phyloP scores from a whole-genome alignment of 805 yeast genomes.

The Scheffersomyces spartinae region DNA sequence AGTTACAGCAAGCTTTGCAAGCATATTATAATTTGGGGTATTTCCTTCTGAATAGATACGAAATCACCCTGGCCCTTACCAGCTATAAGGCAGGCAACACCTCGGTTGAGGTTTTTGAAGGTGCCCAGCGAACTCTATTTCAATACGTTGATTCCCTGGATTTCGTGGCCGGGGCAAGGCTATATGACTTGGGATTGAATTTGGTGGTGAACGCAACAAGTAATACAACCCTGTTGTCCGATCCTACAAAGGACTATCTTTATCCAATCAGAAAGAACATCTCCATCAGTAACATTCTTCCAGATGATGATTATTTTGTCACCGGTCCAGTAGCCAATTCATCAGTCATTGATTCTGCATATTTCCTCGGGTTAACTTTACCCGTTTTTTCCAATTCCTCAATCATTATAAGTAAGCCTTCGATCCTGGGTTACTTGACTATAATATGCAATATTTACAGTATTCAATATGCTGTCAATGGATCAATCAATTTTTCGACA shows the following conservation, averaged over 20 bases:
- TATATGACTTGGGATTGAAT: conserved; percentile 51
- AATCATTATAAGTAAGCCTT: conserved; percentile 44
- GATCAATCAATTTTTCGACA: conserved; percentile 7
- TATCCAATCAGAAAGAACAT: conserved; percentile 41
- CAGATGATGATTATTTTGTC: conserved; percentile 35
- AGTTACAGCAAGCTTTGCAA: conserved; percentile 56
- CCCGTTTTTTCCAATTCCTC: conserved; percentile 71
- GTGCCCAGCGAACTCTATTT: conserved; percentile 33
- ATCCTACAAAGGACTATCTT: conserved; percentile 20
- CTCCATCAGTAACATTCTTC: conserved; percentile 31
- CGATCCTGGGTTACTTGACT: conserved; percentile 61
- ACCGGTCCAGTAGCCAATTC: conserved; percentile 54
- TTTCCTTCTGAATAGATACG: conserved; percentile 50
- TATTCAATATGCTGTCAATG: conserved; percentile 18
- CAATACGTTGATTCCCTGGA: conserved; percentile 57
- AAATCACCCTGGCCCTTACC: conserved; percentile 48
- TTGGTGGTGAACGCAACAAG: conserved; percentile 30
- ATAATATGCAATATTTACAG: conserved; percentile 29
- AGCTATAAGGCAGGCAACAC: conserved; percentile 65
- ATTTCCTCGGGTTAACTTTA: conserved; percentile 62
- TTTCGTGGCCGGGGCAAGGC: conserved; percentile 47
- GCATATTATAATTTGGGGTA: conserved; percentile 56
- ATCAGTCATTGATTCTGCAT: conserved; percentile 18
- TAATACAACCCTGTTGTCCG: conserved; percentile 13
- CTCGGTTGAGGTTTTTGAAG: conserved; percentile 30